phyloP scores from a whole-genome alignment of 495 filamentous ascomycete species.

The Hamigera avellanea region DNA sequence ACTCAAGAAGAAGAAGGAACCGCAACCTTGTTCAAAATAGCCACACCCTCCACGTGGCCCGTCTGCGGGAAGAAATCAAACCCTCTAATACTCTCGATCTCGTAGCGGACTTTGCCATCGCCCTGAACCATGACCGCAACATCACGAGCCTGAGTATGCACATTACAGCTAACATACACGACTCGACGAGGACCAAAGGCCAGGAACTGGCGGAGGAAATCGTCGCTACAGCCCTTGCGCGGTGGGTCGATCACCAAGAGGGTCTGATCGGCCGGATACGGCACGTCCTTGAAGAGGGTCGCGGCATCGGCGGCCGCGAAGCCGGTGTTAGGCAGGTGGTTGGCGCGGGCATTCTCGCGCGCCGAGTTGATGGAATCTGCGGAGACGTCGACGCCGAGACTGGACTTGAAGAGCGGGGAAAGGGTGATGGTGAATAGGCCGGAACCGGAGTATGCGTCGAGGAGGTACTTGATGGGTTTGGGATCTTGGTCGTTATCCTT shows the following conservation, averaged over 20 bases:
- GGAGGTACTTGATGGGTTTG: conserved; percentile 62
- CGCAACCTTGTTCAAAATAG: conserved; percentile 46
- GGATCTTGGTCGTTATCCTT: conserved; percentile 16
- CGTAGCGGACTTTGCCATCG: conserved; percentile 48
- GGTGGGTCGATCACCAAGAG: conserved; percentile 89
- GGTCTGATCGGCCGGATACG: conserved; percentile 65
- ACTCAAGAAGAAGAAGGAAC: conserved; percentile 21
- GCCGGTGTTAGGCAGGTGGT: conserved; percentile 56
- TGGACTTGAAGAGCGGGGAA: conserved; percentile 61
- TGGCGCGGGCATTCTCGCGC: conserved; percentile 61
- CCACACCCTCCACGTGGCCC: conserved; percentile 90
- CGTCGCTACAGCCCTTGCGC: conserved; percentile 83
- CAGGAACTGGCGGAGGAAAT: conserved; percentile 72
- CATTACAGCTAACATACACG: conserved; percentile 94
- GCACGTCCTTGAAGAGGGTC: conserved; percentile 61
- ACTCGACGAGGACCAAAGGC: conserved; percentile 62
- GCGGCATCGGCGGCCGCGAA: conserved; percentile 83
- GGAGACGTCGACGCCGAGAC: conserved; percentile 62
- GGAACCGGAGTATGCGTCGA: conserved; percentile 95
- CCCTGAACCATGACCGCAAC: conserved; percentile 73
- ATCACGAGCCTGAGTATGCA: conserved; percentile 93
- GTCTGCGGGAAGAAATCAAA: conserved; percentile 99
- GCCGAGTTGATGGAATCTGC: conserved; percentile 63
- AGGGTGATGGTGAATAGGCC: conserved; percentile 95
- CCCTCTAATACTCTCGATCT: conserved; percentile 82